These are phyloP conservation scores for Onygenales sp. DNA, from an alignment of 2,329 filamentous ascomycete genomes.

Conservation along the genomic window DNA sequence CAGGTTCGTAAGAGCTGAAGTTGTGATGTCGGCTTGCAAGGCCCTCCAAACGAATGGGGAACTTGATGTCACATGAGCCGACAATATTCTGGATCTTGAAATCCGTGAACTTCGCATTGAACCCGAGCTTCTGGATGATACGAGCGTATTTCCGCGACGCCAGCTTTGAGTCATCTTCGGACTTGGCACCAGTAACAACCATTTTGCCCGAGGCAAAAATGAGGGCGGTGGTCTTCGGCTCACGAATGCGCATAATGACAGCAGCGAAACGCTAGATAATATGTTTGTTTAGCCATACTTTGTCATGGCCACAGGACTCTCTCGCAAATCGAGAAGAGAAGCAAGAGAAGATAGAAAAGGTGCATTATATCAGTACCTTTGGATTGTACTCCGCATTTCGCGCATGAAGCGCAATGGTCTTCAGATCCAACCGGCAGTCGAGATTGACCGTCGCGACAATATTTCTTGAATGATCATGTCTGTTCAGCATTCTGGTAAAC, in stretches of 20 bases:
- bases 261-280: constrained; percentile 80
- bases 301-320: constrained; percentile 21
- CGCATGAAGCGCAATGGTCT: constrained; percentile 96
- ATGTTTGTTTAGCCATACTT: constrained; percentile 36
- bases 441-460: constrained; percentile 98
- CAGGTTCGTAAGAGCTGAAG: constrained; percentile 98
- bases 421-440: constrained; percentile 92
- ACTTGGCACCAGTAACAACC: constrained; percentile 97
- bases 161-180: constrained; percentile 94
- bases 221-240: constrained; percentile 94
- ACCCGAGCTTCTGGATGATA: constrained; percentile 98
- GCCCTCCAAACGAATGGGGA: constrained; percentile 93
- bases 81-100: constrained; percentile 99
- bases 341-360: constrained; percentile 11
- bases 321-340: not conserved
- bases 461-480: constrained; percentile 57
- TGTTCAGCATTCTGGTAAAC: constrained; percentile 43
- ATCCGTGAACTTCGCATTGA: constrained; percentile 98
- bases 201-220: constrained; percentile 99
- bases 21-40: constrained; percentile 96
- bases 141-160: constrained; percentile 95
- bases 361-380: constrained; percentile 56
- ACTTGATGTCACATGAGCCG: constrained; percentile 98
- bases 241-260: constrained; percentile 98
- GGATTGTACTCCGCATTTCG: constrained; percentile 98